Base-by-base conservation (phyloP, 371 early-diverging fungal species). In the Mucor lusitanicus region DNA sequence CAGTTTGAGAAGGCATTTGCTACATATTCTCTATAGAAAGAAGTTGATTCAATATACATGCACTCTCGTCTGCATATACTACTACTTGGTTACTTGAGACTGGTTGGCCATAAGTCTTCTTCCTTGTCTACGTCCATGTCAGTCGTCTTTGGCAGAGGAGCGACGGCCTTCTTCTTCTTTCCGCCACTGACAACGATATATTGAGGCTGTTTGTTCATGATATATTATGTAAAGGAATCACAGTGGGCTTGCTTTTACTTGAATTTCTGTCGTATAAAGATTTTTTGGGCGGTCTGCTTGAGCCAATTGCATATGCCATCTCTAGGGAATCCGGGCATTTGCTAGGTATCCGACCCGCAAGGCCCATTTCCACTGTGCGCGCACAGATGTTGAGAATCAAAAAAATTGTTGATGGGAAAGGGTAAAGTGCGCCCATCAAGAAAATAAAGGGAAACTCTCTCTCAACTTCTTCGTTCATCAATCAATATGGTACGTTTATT, bases 1-100 rank as follows among this genome's bases (percentile, higher is more conserved):
- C 83, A 78, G 1, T 76, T 56, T 28, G 67, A 75, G 63, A 87
- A 87, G 0, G 82, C 80, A 23, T 78, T 69, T 12, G 76, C 65
- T 27, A 88, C 83, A 68, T 88, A 89, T 12, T 79, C 77, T 61
- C 85, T 87, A 66, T 13, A 23, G 25, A 15, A 37, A 40, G 30
- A 37, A 40, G 30, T 32, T 3, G 40, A 46, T n/a, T 42, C 4
- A 60, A n/a, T 3, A 13, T 4, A 2, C 9, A 25, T 13, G 37
- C 12, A 11, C 3, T 50, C 21, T 32, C 33, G 19, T 54, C 23
- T 54, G 25, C 25, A n/a, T 56, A 30, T 30, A 15, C 12, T n/a
- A n/a, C n/a, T 53, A 13, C 12, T 27, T 27, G 37, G 0, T 62
- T 69, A 69, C 70, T 64, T 69, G 39, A 69, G 56, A 5, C 65